Conservation (phyloP, 228 moss, liverwort and hornwort species). For the Sphagnum fallax region DNA sequence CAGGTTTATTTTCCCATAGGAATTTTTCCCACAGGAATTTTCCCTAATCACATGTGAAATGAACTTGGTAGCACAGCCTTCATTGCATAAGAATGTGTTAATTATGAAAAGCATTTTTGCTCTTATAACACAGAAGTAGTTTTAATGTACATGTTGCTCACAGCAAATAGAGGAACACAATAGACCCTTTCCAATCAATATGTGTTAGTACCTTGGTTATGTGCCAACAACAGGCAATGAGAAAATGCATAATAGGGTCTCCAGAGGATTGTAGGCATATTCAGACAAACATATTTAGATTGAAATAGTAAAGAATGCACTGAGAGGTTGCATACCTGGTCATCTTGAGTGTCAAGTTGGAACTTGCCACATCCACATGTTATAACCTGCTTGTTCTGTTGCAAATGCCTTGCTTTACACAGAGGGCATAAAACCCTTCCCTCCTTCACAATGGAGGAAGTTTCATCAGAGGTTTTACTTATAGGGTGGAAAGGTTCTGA, state of each 20-base stretch:
- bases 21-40: too few relatives aligned
- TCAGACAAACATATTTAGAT: too few relatives aligned
- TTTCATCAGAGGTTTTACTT: too few relatives aligned
- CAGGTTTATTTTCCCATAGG: too few relatives aligned
- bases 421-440: slow-evolving; percentile 78
- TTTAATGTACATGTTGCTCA: neutral
- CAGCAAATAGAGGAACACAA: neutral
- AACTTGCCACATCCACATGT: slow-evolving; percentile 74
- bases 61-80: too few relatives aligned
- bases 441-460: slow-evolving; percentile 25
- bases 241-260: too few relatives aligned
- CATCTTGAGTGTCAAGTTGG: slow-evolving; percentile 73
- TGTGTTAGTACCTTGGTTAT: neutral
- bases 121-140: neutral
- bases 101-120: neutral
- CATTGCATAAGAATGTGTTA: slow-evolving; percentile 11
- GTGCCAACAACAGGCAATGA: neutral
- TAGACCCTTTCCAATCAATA: neutral
- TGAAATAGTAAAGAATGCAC: too few relatives aligned
- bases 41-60: too few relatives aligned
- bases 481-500: too few relatives aligned
- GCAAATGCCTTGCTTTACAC: slow-evolving; percentile 65
- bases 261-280: too few relatives aligned
- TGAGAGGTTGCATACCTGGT: slow-evolving; percentile 41
- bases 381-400: slow-evolving; percentile 54